These are phyloP conservation scores for Penicillium bovifimosum DNA, from an alignment of 495 filamentous ascomycete genomes.

Conservation along the genomic window DNA sequence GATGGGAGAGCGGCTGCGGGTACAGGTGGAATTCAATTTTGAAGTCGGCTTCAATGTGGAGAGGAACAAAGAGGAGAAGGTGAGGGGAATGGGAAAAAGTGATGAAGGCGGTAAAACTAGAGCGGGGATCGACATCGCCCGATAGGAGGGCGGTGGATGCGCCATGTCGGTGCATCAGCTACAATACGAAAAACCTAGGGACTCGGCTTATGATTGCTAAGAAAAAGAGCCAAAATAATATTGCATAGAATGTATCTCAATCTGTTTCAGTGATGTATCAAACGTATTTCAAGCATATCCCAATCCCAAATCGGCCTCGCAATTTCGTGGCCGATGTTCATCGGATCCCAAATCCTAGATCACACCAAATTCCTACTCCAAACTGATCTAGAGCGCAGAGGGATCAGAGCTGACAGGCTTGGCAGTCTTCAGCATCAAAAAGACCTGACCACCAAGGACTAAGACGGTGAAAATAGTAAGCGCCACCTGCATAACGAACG, in stretches of 20 bases:
- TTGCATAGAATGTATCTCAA: neutral
- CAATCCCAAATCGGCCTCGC: neutral
- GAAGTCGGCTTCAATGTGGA: neutral
- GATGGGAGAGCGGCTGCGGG: neutral
- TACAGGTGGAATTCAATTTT: neutral
- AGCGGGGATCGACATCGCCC: neutral
- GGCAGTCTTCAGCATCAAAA: conserved; percentile 12
- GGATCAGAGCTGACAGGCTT: neutral
- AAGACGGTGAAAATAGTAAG: conserved; percentile 38
- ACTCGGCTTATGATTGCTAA: neutral
- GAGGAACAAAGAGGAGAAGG: neutral
- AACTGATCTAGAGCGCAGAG: neutral
- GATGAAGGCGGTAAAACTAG: conserved; percentile 18
- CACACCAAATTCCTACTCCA: neutral
- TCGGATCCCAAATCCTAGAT: neutral
- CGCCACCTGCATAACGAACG: conserved; percentile 46
- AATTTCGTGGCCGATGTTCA: neutral
- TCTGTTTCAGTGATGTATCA: neutral
- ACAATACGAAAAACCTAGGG: neutral
- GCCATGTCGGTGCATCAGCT: neutral
- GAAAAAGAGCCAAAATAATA: neutral
- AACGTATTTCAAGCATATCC: neutral
- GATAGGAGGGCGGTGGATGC: neutral
- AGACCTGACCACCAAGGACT: conserved; percentile 32
- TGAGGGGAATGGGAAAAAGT: conserved; percentile 16